Percentiles rank a stretch among this genome's conserved stretches.
Evolutionary conservation across 2,329 filamentous ascomycete species (phyloP).

Genomic region (Talaromyces marneffei): DNA sequence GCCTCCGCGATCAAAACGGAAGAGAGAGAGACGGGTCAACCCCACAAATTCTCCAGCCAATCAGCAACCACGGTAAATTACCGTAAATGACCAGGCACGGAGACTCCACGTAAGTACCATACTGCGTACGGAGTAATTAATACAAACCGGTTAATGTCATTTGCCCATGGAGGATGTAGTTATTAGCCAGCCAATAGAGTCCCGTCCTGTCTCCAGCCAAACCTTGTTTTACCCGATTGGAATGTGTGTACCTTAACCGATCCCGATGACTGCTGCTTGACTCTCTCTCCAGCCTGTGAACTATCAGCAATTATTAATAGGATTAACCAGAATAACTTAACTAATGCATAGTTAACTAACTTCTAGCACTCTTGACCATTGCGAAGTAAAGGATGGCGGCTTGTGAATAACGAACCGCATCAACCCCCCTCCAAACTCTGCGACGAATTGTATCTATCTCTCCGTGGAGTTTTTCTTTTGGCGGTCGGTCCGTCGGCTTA

Average conservation of each 20-base stretch:
- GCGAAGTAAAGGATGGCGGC: neutral
- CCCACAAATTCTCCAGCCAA: neutral
- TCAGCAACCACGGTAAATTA: neutral
- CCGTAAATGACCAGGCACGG: constrained; percentile 1
- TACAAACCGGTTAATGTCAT: neutral
- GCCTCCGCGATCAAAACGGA: neutral
- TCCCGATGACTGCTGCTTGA: neutral
- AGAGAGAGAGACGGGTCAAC: neutral
- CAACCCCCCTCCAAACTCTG: neutral
- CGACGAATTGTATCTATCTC: neutral
- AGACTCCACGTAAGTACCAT: neutral
- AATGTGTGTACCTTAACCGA: neutral
- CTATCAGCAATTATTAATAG: neutral
- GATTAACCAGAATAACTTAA: too few species aligned
- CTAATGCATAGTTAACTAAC: too few species aligned
- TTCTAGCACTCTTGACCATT: too few species aligned
- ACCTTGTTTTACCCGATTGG: constrained; percentile 3
- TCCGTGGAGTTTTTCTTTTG: neutral
- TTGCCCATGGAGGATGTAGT: too few species aligned
- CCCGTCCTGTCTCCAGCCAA: neutral
- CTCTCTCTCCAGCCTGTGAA: neutral
- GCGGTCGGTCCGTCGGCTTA: neutral
- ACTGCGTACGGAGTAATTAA: neutral
- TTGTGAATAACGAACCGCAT: too few species aligned
- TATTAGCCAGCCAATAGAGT: neutral